Conservation (phyloP, 306 rosid genomes). For the Vicia faba region DNA sequence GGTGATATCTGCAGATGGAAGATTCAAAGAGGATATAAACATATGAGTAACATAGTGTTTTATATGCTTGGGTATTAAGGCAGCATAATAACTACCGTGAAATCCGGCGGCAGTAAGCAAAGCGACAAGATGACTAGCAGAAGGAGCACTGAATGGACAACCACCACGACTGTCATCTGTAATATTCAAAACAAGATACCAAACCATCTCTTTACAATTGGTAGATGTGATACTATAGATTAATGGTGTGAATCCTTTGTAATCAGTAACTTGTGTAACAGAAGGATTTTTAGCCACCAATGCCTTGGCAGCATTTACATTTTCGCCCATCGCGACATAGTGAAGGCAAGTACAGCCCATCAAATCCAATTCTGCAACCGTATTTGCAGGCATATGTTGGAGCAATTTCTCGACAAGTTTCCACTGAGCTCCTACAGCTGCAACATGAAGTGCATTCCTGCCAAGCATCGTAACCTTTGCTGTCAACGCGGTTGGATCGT, state of each 20-base stretch:
- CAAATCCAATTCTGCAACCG: slow-evolving; percentile 37
- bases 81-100: slow-evolving; percentile 43
- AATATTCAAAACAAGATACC: slow-evolving; percentile 56
- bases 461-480: slow-evolving; percentile 43
- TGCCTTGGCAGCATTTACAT: slow-evolving; percentile 44
- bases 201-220: slow-evolving; percentile 47
- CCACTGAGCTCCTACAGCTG: slow-evolving; percentile 51
- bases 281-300: slow-evolving; percentile 41
- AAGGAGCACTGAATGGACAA: slow-evolving; percentile 48
- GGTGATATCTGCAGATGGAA: slow-evolving; percentile 46
- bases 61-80: too few relatives aligned
- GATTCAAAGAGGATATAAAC: background rate
- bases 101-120: slow-evolving; percentile 58
- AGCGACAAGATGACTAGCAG: slow-evolving; percentile 38
- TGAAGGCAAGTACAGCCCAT: slow-evolving; percentile 52
- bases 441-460: slow-evolving; percentile 47
- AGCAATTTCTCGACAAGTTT: slow-evolving; percentile 44
- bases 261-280: slow-evolving; percentile 43
- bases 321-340: slow-evolving; percentile 55
- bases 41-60: background rate
- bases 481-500: slow-evolving; percentile 44
- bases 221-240: slow-evolving; percentile 38
- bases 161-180: slow-evolving; percentile 48
- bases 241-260: slow-evolving; percentile 50
- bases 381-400: slow-evolving; percentile 37